Base-by-base conservation (phyloP, 768 basidiomycete species). In the Leccinum aurantiacum region DNA sequence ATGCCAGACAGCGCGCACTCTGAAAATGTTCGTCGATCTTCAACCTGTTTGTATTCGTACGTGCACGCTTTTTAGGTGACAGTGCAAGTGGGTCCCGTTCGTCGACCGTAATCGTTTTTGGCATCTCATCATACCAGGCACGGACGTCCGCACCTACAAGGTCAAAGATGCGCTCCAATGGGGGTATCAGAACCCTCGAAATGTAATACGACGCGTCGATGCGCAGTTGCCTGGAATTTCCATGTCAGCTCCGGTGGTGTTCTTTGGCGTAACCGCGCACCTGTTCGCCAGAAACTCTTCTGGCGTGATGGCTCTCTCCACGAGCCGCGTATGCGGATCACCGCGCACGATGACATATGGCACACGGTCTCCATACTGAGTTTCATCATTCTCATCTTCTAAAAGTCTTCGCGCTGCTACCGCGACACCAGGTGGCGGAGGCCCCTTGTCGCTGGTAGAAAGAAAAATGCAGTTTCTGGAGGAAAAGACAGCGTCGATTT, bases 171-270 rank as follows among this genome's bases (percentile, higher is more conserved):
- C 97, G 84, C 60, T 91, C 89, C 63, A 99, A 71, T 0, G 96
- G 94, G 9, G 93, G 93, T 48, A 98, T 93, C 51, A 98, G 80
- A 15, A 95, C 87, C 49, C 84, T 80, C 0, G 84, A 82, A 66
- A 99, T 95, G 72, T 99, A 98, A 72, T 98, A 97, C 11, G 80
- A 71, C 6, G 87, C 88, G 66, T 99, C 95, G n/a, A 98, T 82
- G 19, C 85, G 84, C 49, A 85, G 75, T 61, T 87, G 82, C 44
- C 90, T 92, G 54, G 41, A 22, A 9, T 27, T 24, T 41, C 31
- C 27, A 3, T 27, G n/a, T 52, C 38, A 59, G 54, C n/a, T 9
- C 53, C 22, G 6, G 27, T 51, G 4, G 55, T 38, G 29, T 56
- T 7, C 33, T 2, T 15, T 11, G 0, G 27, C 9, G 35, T 29